These are phyloP conservation scores for Botryotinia convoluta DNA, from an alignment of 2,329 filamentous ascomycete genomes.

Conservation along the genomic window DNA sequence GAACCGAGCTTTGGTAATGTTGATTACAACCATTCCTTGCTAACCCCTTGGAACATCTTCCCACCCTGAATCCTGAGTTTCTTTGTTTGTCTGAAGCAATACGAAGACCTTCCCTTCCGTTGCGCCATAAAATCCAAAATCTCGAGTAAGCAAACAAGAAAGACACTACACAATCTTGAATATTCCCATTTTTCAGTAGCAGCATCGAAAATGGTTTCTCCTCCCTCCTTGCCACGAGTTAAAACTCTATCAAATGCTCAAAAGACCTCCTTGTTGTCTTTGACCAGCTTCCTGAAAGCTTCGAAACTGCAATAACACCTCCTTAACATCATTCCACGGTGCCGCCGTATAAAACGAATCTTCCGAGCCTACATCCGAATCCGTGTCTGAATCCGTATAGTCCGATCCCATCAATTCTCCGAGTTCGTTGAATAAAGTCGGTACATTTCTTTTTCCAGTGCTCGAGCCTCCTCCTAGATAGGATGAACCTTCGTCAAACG, in stretches of 20 bases:
- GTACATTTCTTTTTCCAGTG: neutral
- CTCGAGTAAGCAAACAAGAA: neutral
- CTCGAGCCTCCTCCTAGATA: neutral
- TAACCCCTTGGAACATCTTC: neutral
- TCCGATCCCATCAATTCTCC: conserved; percentile 14
- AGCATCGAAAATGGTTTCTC: neutral
- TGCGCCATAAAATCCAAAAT: neutral
- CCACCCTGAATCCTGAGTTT: neutral
- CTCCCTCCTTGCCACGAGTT: neutral
- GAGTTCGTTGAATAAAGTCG: conserved; percentile 17
- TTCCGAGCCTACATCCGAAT: conserved; percentile 15
- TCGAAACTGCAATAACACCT: conserved; percentile 5
- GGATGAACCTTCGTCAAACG: neutral
- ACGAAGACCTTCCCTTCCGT: neutral
- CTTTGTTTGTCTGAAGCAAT: neutral
- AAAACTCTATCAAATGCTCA: neutral
- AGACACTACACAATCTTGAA: neutral
- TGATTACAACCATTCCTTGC: neutral
- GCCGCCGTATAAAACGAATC: conserved; percentile 18
- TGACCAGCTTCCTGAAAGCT: conserved; percentile 7
- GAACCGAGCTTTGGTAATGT: neutral
- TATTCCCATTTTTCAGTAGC: neutral
- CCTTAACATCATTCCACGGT: conserved; percentile 14
- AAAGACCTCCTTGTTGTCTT: neutral
- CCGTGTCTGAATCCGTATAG: neutral